Conservation (phyloP, 192 early-diverging fungal genomes). For the Linnemannia elongata region DNA sequence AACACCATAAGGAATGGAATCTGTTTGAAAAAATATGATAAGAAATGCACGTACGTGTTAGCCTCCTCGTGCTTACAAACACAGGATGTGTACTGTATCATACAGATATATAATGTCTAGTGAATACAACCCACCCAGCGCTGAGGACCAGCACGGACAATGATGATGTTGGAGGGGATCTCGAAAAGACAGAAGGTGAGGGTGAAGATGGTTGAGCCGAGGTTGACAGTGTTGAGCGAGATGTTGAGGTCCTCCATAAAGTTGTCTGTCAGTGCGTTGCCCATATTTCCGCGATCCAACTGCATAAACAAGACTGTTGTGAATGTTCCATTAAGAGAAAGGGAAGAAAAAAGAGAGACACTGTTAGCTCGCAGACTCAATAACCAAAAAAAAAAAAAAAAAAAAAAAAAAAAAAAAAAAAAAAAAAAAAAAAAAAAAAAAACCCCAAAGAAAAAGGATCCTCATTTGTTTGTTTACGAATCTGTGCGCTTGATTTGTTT, state of each 20-base stretch:
- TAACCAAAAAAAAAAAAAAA: conserved; percentile 8
- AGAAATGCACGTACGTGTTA: no score
- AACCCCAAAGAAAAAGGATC: background rate
- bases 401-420: conserved; percentile 16
- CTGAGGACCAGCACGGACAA: conserved; percentile 61
- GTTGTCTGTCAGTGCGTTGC: conserved; percentile 64
- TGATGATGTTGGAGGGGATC: conserved; percentile 66
- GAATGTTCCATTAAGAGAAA: background rate
- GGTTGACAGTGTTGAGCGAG: conserved; percentile 59
- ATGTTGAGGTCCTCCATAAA: conserved; percentile 64
- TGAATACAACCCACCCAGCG: conserved; percentile 37
- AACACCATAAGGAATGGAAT: conserved; percentile 62
- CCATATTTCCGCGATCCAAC: conserved; percentile 64
- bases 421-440: conserved; percentile 5
- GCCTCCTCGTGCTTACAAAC: no score
- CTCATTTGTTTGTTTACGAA: background rate
- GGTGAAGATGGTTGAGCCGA: conserved; percentile 62
- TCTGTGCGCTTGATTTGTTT: background rate
- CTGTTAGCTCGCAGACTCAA: background rate
- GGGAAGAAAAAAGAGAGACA: conserved; percentile 17
- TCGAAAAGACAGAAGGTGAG: conserved; percentile 57
- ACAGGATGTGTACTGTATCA: no score
- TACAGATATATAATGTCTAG: no score
- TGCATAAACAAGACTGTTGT: conserved; percentile 55
- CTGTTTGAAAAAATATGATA: no score